These are phyloP conservation scores for Wallemia mellicola DNA, from an alignment of 1,284 basidiomycete species.

Conservation along the genomic window DNA sequence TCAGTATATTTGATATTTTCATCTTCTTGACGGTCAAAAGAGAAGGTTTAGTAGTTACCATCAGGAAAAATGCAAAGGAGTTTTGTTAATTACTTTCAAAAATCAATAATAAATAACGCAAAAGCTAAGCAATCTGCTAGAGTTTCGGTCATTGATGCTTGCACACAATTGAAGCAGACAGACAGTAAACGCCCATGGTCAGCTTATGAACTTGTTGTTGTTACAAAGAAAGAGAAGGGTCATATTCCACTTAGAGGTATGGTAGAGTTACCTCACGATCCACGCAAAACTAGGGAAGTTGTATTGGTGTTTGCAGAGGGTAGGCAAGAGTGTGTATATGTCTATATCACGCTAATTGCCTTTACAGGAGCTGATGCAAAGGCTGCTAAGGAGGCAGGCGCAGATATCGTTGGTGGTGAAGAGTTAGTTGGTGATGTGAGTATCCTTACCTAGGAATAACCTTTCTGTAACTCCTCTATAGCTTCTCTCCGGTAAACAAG, in stretches of 20 bases:
- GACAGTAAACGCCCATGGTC: slow-evolving; percentile 42
- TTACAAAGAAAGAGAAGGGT: slow-evolving; percentile 41
- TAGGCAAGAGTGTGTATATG: no score
- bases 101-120: background rate
- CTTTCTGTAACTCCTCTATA: slow-evolving; percentile 11
- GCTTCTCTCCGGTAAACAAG: slow-evolving; percentile 33
- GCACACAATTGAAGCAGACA: slow-evolving; percentile 25
- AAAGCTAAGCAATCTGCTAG: background rate
- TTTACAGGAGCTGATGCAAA: slow-evolving; percentile 19
- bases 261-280: slow-evolving; percentile 35
- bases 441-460: slow-evolving; percentile 5
- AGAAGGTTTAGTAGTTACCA: no score
- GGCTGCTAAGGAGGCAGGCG: slow-evolving; percentile 49
- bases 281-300: slow-evolving; percentile 36
- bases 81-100: no score
- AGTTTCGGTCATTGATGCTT: background rate
- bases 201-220: slow-evolving; percentile 48
- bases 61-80: no score
- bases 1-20: background rate
- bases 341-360: background rate
- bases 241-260: slow-evolving; percentile 50
- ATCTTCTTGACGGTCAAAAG: background rate
- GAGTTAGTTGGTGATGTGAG: slow-evolving; percentile 52
- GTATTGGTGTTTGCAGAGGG: slow-evolving; percentile 59
- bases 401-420: slow-evolving; percentile 52